Conservation (phyloP, 768 basidiomycete genomes). For the Tricholoma sp. region DNA sequence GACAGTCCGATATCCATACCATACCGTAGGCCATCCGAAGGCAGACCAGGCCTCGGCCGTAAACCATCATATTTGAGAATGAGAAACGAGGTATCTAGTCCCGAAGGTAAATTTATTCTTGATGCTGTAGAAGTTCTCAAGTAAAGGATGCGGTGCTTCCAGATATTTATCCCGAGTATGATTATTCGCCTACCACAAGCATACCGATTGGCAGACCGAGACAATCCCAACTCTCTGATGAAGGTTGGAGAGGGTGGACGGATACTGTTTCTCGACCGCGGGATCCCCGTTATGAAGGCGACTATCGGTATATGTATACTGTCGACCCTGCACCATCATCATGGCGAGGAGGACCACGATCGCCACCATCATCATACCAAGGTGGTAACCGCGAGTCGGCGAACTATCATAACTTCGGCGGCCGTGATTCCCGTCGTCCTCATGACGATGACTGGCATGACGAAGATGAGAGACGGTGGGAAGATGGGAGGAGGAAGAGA, state of each 20-base stretch:
- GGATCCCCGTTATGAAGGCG: slow-evolving; percentile 6
- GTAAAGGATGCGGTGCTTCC: background rate
- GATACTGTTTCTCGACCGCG: slow-evolving; percentile 7
- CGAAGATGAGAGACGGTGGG: slow-evolving; percentile 6
- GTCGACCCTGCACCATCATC: slow-evolving; percentile 7
- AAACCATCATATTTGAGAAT: slow-evolving; percentile 14
- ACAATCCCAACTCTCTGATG: slow-evolving; percentile 10
- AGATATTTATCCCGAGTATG: slow-evolving; percentile 11
- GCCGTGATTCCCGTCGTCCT: slow-evolving; percentile 8
- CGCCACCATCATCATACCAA: slow-evolving; percentile 14
- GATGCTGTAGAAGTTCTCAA: background rate
- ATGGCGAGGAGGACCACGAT: slow-evolving; percentile 5
- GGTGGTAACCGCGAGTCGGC: slow-evolving; percentile 11
- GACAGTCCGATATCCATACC: slow-evolving; percentile 8
- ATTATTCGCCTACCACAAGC: slow-evolving; percentile 11
- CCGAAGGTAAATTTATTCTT: slow-evolving; percentile 9
- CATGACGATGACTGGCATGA: background rate
- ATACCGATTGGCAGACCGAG: slow-evolving; percentile 14
- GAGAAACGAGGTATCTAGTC: slow-evolving; percentile 2
- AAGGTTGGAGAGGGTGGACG: slow-evolving; percentile 14
- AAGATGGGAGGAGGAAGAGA: slow-evolving; percentile 11
- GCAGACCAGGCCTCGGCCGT: slow-evolving; percentile 8
- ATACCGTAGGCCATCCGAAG: slow-evolving; percentile 14
- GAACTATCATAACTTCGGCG: slow-evolving; percentile 15
- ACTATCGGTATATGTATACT: slow-evolving; percentile 12